These are phyloP conservation scores for Phlebiopsis flavidoalba DNA, from an alignment of 768 basidiomycete genomes.

Conservation along the genomic window DNA sequence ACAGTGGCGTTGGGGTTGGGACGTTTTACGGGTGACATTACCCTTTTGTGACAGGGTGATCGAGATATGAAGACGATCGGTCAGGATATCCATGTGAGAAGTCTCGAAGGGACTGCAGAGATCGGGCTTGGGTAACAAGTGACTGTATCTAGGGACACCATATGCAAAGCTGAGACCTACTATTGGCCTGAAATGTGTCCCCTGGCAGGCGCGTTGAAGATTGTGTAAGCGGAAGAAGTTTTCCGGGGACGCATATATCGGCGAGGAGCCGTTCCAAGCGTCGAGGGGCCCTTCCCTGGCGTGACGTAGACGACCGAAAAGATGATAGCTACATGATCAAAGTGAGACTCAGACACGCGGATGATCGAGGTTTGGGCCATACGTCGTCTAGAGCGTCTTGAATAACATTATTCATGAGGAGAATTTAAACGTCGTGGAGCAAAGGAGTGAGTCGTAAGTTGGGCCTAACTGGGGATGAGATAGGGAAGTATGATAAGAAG, in stretches of 20 bases:
- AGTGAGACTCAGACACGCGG: background rate
- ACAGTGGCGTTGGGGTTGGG: background rate
- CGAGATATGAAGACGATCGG: slow-evolving; percentile 46
- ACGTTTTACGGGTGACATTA: slow-evolving; percentile 37
- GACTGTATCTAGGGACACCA: background rate
- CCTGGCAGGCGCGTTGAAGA: slow-evolving; percentile 68
- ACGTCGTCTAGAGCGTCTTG: slow-evolving; percentile 70
- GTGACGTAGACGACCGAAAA: slow-evolving; percentile 45
- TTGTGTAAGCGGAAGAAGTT: slow-evolving; percentile 41
- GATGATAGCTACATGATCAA: slow-evolving; percentile 53
- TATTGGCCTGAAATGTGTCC: slow-evolving; percentile 78
- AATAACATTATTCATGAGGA: slow-evolving; percentile 39
- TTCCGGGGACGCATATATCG: slow-evolving; percentile 30
- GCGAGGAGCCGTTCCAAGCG: slow-evolving; percentile 47
- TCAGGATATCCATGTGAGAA: slow-evolving; percentile 59
- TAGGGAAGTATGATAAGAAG: background rate
- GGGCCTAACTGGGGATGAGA: background rate
- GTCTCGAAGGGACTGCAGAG: slow-evolving; percentile 58
- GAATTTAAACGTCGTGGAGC: slow-evolving; percentile 2
- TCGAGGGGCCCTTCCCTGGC: slow-evolving; percentile 50
- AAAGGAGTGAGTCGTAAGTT: background rate
- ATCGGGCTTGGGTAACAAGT: too few species aligned
- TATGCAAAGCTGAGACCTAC: slow-evolving; percentile 37
- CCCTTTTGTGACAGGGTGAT: slow-evolving; percentile 42
- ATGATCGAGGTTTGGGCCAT: slow-evolving; percentile 20